Evolutionary conservation across 2,329 filamentous ascomycete species (phyloP).

Genomic region (Fusarium proliferatum): DNA sequence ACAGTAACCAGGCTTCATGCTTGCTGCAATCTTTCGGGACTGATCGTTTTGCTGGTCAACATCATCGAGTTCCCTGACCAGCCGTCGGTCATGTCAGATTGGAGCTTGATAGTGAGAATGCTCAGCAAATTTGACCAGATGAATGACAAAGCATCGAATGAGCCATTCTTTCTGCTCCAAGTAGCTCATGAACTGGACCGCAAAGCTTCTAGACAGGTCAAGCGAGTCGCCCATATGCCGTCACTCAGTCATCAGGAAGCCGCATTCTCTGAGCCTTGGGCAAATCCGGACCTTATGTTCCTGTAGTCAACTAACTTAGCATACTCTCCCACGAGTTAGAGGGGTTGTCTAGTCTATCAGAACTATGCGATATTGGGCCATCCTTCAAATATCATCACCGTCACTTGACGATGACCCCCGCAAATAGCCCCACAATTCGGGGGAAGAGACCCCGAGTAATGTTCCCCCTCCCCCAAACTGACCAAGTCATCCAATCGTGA

Average conservation of each 20-base stretch:
- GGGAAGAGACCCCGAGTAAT: slow-evolving; percentile 23
- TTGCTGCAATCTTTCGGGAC: slow-evolving; percentile 17
- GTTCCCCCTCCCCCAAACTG: slow-evolving; percentile 5
- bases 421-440: slow-evolving; percentile 21
- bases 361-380: background rate
- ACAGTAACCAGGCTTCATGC: background rate
- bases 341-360: background rate
- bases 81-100: background rate
- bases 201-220: background rate
- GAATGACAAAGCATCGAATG: slow-evolving; percentile 5
- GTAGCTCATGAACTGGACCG: background rate
- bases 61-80: slow-evolving; percentile 25
- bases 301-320: background rate
- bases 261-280: background rate
- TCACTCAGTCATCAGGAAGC: background rate
- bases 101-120: background rate
- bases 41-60: slow-evolving; percentile 22
- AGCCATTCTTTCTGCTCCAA: slow-evolving; percentile 9
- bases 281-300: background rate
- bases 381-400: background rate
- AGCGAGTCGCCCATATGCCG: background rate
- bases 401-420: slow-evolving; percentile 9
- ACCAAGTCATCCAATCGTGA: background rate
- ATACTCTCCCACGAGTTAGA: background rate
- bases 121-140: slow-evolving; percentile 6